phyloP scores from a whole-genome alignment of 345 rosid genomes.

The Turnera subulata region DNA sequence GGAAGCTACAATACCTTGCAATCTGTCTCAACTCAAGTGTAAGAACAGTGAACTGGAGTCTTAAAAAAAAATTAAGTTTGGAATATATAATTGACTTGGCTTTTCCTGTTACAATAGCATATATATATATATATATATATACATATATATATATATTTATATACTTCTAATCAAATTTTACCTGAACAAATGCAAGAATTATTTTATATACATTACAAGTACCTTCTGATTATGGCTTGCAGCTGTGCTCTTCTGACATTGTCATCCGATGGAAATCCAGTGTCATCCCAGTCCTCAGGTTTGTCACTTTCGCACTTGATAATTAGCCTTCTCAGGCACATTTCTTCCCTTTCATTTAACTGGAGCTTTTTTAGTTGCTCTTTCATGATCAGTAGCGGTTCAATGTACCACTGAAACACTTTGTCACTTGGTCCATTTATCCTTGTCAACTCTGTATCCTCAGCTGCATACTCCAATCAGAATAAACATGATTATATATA shows the following conservation, averaged over 20 bases:
- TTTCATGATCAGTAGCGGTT: conserved; percentile 64
- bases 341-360: conserved; percentile 53
- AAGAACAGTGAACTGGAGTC: too few relatives aligned
- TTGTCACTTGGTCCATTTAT: conserved; percentile 56
- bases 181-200: neutral
- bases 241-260: conserved; percentile 65
- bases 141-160: too few relatives aligned
- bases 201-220: too few relatives aligned
- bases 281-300: conserved; percentile 64
- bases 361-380: conserved; percentile 66
- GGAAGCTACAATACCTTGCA: conserved; percentile 72
- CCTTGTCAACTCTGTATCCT: conserved; percentile 57
- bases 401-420: conserved; percentile 71
- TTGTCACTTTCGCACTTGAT: conserved; percentile 45
- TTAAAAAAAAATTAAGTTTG: too few relatives aligned
- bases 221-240: conserved; percentile 83
- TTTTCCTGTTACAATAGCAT: neutral
- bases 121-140: too few relatives aligned
- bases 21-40: too few relatives aligned
- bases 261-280: conserved; percentile 53
- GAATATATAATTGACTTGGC: neutral
- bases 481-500: conserved; percentile 4
- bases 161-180: neutral
- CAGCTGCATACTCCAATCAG: conserved; percentile 33
- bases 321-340: conserved; percentile 44